These are phyloP conservation scores for Chiua virens DNA, from an alignment of 768 basidiomycete genomes.

Conservation along the genomic window DNA sequence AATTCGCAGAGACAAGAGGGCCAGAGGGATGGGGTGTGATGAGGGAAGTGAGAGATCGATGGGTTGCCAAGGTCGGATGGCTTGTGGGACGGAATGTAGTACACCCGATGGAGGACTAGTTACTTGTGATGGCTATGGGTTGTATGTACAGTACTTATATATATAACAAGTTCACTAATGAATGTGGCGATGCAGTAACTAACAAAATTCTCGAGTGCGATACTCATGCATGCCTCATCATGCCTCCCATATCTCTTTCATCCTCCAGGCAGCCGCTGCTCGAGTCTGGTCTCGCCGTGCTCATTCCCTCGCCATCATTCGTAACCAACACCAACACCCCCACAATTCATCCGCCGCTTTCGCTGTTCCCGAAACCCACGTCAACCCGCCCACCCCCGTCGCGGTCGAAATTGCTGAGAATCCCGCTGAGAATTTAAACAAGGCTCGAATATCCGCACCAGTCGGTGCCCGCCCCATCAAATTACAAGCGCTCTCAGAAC, in stretches of 20 bases:
- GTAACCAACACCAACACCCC: no score
- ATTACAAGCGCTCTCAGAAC: conserved; percentile 21
- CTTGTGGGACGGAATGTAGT: conserved; percentile 50
- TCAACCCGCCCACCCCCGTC: not conserved
- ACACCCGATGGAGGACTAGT: conserved; percentile 34
- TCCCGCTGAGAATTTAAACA: not conserved
- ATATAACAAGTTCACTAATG: no score
- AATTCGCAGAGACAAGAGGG: conserved; percentile 55
- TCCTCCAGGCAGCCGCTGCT: conserved; percentile 49
- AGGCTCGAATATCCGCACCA: not conserved
- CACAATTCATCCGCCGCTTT: not conserved
- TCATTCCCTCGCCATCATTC: no score
- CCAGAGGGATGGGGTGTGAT: conserved; percentile 41
- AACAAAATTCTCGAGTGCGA: no score
- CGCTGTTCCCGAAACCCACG: not conserved
- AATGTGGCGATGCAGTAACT: conserved; percentile 9
- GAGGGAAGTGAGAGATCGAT: conserved; percentile 55
- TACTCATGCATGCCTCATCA: conserved; percentile 42
- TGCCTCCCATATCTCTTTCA: conserved; percentile 39
- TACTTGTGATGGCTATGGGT: conserved; percentile 1
- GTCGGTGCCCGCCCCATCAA: conserved; percentile 16
- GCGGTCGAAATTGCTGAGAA: not conserved
- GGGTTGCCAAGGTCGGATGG: conserved; percentile 80
- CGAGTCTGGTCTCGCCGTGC: conserved; percentile 45
- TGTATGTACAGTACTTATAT: no score